Conservation (phyloP, 2,329 filamentous ascomycete genomes). For the Lachnellula subtilissima region DNA sequence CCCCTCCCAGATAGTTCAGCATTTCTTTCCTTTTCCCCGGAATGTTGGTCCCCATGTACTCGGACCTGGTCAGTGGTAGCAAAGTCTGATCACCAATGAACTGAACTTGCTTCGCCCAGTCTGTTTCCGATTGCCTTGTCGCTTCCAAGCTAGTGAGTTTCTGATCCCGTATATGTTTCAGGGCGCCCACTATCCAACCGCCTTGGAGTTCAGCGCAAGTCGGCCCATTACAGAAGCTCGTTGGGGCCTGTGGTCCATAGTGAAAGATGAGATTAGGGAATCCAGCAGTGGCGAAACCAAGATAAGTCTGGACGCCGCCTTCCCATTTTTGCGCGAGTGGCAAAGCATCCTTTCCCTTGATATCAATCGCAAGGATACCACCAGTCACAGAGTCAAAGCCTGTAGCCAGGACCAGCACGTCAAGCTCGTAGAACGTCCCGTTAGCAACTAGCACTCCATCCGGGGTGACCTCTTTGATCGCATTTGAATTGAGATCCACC, state of each 20-base stretch:
- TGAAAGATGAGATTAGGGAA: constrained; percentile 47
- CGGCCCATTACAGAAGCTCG: constrained; percentile 31
- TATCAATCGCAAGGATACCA: constrained; percentile 29
- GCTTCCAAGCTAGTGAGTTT: constrained; percentile 31
- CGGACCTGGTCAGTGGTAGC: constrained; percentile 31
- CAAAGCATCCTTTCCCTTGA: constrained; percentile 28
- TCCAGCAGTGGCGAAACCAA: constrained; percentile 39
- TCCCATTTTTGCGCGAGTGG: constrained; percentile 33
- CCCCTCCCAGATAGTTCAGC: constrained; percentile 6
- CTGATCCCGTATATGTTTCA: constrained; percentile 31
- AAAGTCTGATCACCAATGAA: constrained; percentile 29
- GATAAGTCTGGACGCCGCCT: constrained; percentile 29
- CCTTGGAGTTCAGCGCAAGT: constrained; percentile 37
- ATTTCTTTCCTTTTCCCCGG: constrained; percentile 4
- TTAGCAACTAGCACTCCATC: constrained; percentile 33
- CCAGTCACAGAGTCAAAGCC: constrained; percentile 36
- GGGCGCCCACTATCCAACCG: constrained; percentile 34
- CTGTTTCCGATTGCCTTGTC: constrained; percentile 27
- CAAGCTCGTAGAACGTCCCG: constrained; percentile 26
- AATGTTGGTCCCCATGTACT: constrained; percentile 34
- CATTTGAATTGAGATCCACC: constrained; percentile 40
- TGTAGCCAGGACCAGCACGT: constrained; percentile 34
- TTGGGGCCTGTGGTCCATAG: constrained; percentile 35
- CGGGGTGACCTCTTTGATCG: constrained; percentile 37
- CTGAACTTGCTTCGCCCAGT: constrained; percentile 27